Evolutionary conservation across 495 filamentous ascomycete genomes (phyloP).

Genomic region (Rhizodiscina lignyota): DNA sequence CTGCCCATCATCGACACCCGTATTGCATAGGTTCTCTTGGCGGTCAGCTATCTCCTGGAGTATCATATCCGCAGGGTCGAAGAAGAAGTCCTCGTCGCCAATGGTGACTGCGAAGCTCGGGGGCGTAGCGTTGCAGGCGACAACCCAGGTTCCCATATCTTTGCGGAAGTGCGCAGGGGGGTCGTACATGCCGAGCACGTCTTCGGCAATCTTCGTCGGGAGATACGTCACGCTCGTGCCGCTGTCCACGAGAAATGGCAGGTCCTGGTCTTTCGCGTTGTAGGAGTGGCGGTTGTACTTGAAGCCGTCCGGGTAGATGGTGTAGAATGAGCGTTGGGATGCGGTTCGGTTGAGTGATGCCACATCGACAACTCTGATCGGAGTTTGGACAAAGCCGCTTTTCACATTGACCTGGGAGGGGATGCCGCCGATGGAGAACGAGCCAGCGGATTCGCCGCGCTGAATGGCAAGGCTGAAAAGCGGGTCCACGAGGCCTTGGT

Average conservation of each 20-base stretch:
- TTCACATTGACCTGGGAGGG: conserved; percentile 21
- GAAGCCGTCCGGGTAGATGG: background rate
- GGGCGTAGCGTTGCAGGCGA: conserved; percentile 35
- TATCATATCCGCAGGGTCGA: conserved; percentile 41
- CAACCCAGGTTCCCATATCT: conserved; percentile 31
- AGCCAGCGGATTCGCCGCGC: conserved; percentile 12
- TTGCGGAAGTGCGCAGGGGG: conserved; percentile 33
- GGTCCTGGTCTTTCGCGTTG: background rate
- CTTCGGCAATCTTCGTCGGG: conserved; percentile 26
- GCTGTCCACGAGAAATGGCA: conserved; percentile 24
- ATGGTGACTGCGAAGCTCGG: conserved; percentile 38
- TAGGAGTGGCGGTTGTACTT: background rate
- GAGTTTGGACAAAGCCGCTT: conserved; percentile 20
- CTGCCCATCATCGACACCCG: conserved; percentile 1
- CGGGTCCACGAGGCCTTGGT: conserved; percentile 29
- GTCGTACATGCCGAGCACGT: conserved; percentile 33
- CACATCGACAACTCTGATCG: conserved; percentile 22
- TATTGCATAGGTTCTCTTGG: too few relatives aligned
- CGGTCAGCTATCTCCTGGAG: conserved; percentile 24
- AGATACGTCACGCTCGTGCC: conserved; percentile 29
- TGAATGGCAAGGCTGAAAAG: conserved; percentile 37
- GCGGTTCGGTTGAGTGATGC: background rate
- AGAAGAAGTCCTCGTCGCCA: conserved; percentile 28
- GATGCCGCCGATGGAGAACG: conserved; percentile 37
- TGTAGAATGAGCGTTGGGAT: background rate